Evolutionary conservation across 225 moss, liverwort and hornwort species (phyloP).

Genomic region (Bryoerythrophyllum caledonicum): DNA sequence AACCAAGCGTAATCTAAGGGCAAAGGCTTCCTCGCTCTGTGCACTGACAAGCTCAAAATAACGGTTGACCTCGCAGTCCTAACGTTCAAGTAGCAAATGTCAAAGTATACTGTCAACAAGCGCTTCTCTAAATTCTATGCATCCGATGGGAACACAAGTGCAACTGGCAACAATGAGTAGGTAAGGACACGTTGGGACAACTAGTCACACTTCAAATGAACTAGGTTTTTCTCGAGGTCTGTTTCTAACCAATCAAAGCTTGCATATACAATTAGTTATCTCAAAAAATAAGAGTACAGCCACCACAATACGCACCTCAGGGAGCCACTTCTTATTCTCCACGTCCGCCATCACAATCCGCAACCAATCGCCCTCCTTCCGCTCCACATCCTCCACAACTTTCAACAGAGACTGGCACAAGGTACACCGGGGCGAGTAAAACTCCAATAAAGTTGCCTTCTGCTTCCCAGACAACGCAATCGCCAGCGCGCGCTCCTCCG

Average conservation of each 20-base stretch:
- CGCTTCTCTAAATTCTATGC: neutral
- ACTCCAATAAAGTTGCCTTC: conserved; percentile 76
- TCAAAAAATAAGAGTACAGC: neutral
- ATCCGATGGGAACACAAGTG: neutral
- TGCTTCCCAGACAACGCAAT: conserved; percentile 67
- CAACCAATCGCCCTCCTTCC: conserved; percentile 75
- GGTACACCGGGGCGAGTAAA: conserved; percentile 81
- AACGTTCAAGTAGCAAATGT: neutral
- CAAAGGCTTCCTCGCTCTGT: neutral
- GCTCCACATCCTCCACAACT: conserved; percentile 66
- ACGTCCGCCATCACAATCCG: conserved; percentile 90
- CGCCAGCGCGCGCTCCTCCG: conserved; percentile 86
- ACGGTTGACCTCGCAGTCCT: neutral
- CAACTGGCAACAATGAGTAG: neutral
- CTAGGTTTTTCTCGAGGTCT: too few species aligned
- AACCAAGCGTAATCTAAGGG: too few species aligned
- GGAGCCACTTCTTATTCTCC: conserved; percentile 91
- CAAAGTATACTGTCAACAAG: neutral
- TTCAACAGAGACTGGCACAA: conserved; percentile 77
- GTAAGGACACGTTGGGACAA: neutral
- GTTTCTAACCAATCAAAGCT: too few species aligned
- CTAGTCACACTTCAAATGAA: neutral
- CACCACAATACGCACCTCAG: conserved; percentile 54
- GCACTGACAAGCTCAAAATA: neutral
- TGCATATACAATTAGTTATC: too few species aligned